phyloP scores from a whole-genome alignment of 1,284 basidiomycete species.

The Leccinum pachyderme region DNA sequence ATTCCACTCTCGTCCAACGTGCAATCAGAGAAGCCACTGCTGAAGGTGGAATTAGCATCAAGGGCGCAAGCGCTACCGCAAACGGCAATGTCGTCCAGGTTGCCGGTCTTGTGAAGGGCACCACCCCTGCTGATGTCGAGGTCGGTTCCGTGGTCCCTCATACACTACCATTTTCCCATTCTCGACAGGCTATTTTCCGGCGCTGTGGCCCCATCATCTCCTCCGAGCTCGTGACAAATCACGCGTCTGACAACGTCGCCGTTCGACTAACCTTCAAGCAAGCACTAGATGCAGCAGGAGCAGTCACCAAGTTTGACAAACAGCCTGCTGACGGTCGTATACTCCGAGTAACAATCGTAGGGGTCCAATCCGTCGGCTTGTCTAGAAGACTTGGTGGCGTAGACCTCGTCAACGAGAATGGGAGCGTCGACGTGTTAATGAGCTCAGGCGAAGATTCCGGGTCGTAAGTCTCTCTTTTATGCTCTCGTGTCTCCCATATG shows the following conservation, averaged over 20 bases:
- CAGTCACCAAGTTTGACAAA: slow-evolving; percentile 74
- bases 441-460: slow-evolving; percentile 41
- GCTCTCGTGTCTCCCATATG: not conserved
- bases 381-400: slow-evolving; percentile 46
- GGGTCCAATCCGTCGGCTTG: slow-evolving; percentile 39
- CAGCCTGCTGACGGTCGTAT: slow-evolving; percentile 80
- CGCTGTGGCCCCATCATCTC: slow-evolving; percentile 68
- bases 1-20: slow-evolving; percentile 47
- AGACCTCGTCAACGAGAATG: slow-evolving; percentile 58
- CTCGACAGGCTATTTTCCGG: slow-evolving; percentile 73
- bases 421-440: slow-evolving; percentile 70
- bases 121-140: slow-evolving; percentile 80
- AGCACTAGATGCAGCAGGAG: slow-evolving; percentile 59
- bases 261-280: slow-evolving; percentile 77
- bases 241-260: slow-evolving; percentile 46
- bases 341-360: slow-evolving; percentile 65
- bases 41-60: slow-evolving; percentile 56
- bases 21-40: slow-evolving; percentile 52
- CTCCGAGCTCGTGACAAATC: slow-evolving; percentile 44
- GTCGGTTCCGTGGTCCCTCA: slow-evolving; percentile 34
- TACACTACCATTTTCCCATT: not conserved
- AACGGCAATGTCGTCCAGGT: slow-evolving; percentile 75
- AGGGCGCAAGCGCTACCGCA: slow-evolving; percentile 60
- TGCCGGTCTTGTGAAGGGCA: slow-evolving; percentile 70
- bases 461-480: slow-evolving; percentile 48